Base-by-base conservation (phyloP, 352 stramenopile species). In the Phytophthora ramorum region DNA sequence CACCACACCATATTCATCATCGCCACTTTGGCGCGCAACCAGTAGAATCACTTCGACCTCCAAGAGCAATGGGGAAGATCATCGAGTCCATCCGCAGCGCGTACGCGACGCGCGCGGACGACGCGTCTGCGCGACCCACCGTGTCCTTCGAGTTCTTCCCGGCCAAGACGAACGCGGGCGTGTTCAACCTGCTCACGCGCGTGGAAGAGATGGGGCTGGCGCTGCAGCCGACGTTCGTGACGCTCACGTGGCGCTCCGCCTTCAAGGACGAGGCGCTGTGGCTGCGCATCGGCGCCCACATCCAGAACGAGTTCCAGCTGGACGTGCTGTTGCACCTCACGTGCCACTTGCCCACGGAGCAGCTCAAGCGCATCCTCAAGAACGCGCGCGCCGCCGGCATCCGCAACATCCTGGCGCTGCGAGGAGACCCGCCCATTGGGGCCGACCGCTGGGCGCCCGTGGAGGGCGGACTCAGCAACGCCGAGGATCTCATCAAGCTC, bases 341-440 rank as follows among this genome's bases (percentile, higher is more conserved):
- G 55, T 95, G 84, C 53, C 86, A 95, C 53, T 64, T 95, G 62
- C 81, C 84, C 26, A 77, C 72, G 24, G 84, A 92, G 10, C 37
- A 89, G 47, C 71, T 93, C 61, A 85, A 85, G 63, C 54, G 76
- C 16, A 83, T 95, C 45, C 70, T 95, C 19, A 69, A 79, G 54
- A 87, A 88, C 53, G 86, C 85, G 12, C 84, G 83, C 17, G 82
- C 81, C 26, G 83, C 82, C 1, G 86, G 97, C 17, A 99, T 99
- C 76, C 87, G 87, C 48, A 99, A 99, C 83, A 99, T 99, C 73
- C 80, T 99, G 22, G 98, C 97, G 17, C 76, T 99, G 50, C 92
- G 98, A 41, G 98, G 98, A 52, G 97, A 99, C 73, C 96, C 97
- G 45, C 93, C 96, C 19, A 95, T 94, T 51, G 97, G 97, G 54